Percentiles rank a stretch among this genome's conserved stretches.
Conservation (phyloP, 106 monocot genomes). For the Platanthera guangdongensis region DNA sequence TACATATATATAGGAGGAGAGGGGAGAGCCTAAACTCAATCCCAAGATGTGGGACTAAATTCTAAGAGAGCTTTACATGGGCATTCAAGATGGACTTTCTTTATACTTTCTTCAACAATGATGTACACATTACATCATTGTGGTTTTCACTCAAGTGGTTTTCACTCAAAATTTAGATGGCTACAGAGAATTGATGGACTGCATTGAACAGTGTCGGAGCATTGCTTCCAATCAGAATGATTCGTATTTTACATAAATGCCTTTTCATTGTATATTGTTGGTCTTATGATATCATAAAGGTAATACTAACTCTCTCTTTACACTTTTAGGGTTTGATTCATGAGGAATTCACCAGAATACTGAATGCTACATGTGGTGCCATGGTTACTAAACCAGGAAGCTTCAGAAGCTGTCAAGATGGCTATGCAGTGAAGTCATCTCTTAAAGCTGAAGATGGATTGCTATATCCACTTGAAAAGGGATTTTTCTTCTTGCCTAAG, state of each 20-base stretch:
- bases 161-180: too few relatives aligned
- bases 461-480: slow-evolving; percentile 94
- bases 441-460: slow-evolving; percentile 99
- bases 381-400: slow-evolving; percentile 90
- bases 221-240: neutral
- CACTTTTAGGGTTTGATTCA: slow-evolving; percentile 73
- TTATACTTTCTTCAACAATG: too few relatives aligned
- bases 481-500: slow-evolving; percentile 97
- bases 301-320: neutral
- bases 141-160: too few relatives aligned
- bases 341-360: slow-evolving; percentile 78
- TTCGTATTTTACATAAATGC: neutral
- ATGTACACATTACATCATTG: neutral
- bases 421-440: slow-evolving; percentile 99
- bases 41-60: too few relatives aligned
- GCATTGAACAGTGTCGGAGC: neutral
- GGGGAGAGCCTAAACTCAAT: too few relatives aligned
- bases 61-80: too few relatives aligned
- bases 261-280: neutral
- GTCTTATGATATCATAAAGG: neutral
- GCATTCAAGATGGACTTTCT: too few relatives aligned
- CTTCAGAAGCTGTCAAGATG: slow-evolving; percentile 91
- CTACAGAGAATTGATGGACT: too few relatives aligned
- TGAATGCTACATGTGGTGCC: slow-evolving; percentile 86
- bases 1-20: too few relatives aligned